These are phyloP conservation scores for Amaranthus hypochondriacus DNA, from an alignment of 148 eudicot species.

Conservation along the genomic window DNA sequence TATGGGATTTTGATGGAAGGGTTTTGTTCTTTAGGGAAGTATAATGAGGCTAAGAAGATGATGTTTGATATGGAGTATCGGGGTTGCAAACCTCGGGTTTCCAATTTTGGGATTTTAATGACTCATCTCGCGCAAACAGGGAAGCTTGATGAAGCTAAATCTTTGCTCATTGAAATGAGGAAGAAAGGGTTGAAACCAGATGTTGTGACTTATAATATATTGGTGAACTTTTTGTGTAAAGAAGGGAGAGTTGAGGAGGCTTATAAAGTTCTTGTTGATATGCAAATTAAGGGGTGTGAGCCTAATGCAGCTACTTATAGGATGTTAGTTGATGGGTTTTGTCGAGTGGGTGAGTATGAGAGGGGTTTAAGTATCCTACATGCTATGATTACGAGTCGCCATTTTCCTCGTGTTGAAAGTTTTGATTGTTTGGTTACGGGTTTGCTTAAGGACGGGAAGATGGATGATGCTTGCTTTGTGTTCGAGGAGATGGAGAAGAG, in stretches of 20 bases:
- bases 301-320: conserved; percentile 89
- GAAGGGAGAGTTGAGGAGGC: conserved; percentile 57
- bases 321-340: conserved; percentile 82
- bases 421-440: conserved; percentile 58
- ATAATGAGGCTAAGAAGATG: conserved; percentile 72
- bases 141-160: conserved; percentile 60
- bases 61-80: conserved; percentile 97
- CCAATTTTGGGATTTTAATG: conserved; percentile 83
- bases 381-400: conserved; percentile 66
- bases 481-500: conserved; percentile 80
- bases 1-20: conserved; percentile 82
- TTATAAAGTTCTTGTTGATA: conserved; percentile 71
- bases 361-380: conserved; percentile 58
- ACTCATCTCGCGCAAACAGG: conserved; percentile 61
- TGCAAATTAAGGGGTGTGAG: conserved; percentile 73
- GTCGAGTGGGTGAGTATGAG: conserved; percentile 49
- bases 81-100: conserved; percentile 56
- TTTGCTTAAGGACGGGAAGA: conserved; percentile 50
- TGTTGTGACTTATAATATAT: conserved; percentile 60
- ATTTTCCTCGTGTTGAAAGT: conserved; percentile 63
- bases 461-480: conserved; percentile 59
- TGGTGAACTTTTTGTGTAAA: conserved; percentile 62
- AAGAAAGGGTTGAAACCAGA: conserved; percentile 73
- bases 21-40: conserved; percentile 57
- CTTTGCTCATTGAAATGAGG: conserved; percentile 68